Percentiles rank a stretch among this genome's conserved stretches.
These are phyloP conservation scores for Pyrenophora seminiperda DNA, from an alignment of 2,329 filamentous ascomycete genomes.

Conservation along the genomic window DNA sequence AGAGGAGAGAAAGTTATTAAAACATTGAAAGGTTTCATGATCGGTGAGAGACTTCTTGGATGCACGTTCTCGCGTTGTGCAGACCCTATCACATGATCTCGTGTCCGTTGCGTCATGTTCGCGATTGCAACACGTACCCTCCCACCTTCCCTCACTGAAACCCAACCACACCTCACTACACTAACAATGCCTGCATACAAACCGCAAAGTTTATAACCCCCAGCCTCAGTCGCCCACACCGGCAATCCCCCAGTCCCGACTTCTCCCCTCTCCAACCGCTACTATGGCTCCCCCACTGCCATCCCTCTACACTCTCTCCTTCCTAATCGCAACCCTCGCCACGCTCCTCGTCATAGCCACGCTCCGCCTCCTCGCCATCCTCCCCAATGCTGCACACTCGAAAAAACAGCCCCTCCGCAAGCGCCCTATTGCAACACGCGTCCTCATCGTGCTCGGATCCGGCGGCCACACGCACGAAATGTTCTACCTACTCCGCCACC, in stretches of 20 bases:
- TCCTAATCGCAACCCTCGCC: slow-evolving; percentile 40
- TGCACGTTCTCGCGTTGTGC: background rate
- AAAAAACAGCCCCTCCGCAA: slow-evolving; percentile 25
- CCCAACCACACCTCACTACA: background rate
- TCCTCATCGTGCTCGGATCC: slow-evolving; percentile 84
- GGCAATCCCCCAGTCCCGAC: background rate
- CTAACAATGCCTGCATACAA: background rate
- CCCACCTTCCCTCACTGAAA: slow-evolving; percentile 5
- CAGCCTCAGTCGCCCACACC: background rate
- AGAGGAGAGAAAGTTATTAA: too few species aligned
- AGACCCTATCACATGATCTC: slow-evolving; percentile 4
- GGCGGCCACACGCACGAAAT: slow-evolving; percentile 96
- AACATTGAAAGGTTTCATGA: too few species aligned
- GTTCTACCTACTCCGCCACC: slow-evolving; percentile 76
- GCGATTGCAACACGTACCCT: slow-evolving; percentile 15
- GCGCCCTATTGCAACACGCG: slow-evolving; percentile 57
- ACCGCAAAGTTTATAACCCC: background rate
- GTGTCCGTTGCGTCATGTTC: slow-evolving; percentile 5
- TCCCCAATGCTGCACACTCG: slow-evolving; percentile 37
- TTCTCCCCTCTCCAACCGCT: background rate
- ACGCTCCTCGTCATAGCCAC: slow-evolving; percentile 41
- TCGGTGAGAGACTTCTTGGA: too few species aligned
- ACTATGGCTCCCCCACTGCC: slow-evolving; percentile 28
- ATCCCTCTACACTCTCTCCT: slow-evolving; percentile 33
- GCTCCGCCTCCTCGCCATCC: slow-evolving; percentile 50